Conservation (phyloP, 306 rosid genomes). For the Trifolium dubium region DNA sequence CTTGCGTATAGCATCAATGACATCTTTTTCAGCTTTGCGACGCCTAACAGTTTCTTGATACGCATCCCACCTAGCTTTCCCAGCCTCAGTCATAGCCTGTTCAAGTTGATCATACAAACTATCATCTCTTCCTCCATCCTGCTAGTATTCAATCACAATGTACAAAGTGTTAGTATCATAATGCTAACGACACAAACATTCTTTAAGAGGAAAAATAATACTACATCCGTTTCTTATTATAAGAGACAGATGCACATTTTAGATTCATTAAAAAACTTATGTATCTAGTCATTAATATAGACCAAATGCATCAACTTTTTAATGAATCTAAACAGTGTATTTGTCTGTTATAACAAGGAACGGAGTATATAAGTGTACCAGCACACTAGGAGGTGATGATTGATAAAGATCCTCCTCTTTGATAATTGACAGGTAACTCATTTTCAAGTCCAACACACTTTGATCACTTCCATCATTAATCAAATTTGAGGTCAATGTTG, state of each 20-base stretch:
- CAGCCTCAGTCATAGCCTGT: slow-evolving; percentile 69
- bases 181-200: slow-evolving; percentile 9
- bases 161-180: slow-evolving; percentile 1
- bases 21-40: slow-evolving; percentile 76
- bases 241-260: no score
- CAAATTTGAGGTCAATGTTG: slow-evolving; percentile 36
- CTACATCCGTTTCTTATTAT: no score
- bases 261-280: no score
- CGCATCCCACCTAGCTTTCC: slow-evolving; percentile 60
- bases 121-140: slow-evolving; percentile 67
- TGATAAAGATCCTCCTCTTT: slow-evolving; percentile 47
- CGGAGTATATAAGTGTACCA: slow-evolving; percentile 44
- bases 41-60: slow-evolving; percentile 63
- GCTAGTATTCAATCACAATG: slow-evolving; percentile 43
- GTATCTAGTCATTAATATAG: no score
- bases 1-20: slow-evolving; percentile 63
- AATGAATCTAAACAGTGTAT: no score
- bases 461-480: slow-evolving; percentile 43
- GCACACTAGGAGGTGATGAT: slow-evolving; percentile 66
- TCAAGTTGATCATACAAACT: slow-evolving; percentile 65
- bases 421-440: slow-evolving; percentile 22
- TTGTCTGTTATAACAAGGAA: no score
- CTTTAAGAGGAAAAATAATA: not conserved
- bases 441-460: slow-evolving; percentile 42
- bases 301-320: no score